Base-by-base conservation (phyloP, 352 stramenopile genomes). In the Phytophthora sp. region DNA sequence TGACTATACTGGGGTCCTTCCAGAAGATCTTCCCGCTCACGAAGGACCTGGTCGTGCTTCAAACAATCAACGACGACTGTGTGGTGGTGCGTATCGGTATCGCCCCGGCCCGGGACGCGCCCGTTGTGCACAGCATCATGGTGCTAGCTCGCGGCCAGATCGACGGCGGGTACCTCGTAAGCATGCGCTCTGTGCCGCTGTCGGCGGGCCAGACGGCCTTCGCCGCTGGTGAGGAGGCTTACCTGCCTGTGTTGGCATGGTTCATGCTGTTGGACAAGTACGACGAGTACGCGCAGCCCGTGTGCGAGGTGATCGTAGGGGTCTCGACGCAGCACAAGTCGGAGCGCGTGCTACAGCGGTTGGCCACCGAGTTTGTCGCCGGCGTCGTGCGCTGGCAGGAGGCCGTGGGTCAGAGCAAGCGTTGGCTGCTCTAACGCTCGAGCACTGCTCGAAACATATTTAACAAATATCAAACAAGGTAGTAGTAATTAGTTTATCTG, bases 41-140 rank as follows among this genome's bases (percentile, higher is more conserved):
- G 38, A 81, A 81, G 46, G 73, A 81, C 63, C 31, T 78, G 45
- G 73, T 66, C 12, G 50, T 81, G 31, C 46, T 81, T 38, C 73
- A 81, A 46, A 78, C 66, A 12, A 74, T 81, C n/a, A 81, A 81
- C 46, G 69, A 81, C 51, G 73, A 81, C 66, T 81, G 73, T n/a
- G 60, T 81, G 3, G 56, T 78, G 18, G 57, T 81, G 9, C 69
- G 73, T 31, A 51, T 81, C 24, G 73, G 73, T 24, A 68, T 77
- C 8, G 58, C 69, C 16, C 57, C 69, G 35, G 38, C 61, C 18
- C 49, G 12, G 16, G 73, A 77, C 30, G 70, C 62, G n/a, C 58
- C 68, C 6, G 66, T 78, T 38, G 59, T 75, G 46, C 73, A 81
- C 54, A 81, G 73, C 51, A 67, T 81, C 18, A 27, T 76, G 64